Conservation (phyloP, 805 yeast species). For the Starmera pachycereana region DNA sequence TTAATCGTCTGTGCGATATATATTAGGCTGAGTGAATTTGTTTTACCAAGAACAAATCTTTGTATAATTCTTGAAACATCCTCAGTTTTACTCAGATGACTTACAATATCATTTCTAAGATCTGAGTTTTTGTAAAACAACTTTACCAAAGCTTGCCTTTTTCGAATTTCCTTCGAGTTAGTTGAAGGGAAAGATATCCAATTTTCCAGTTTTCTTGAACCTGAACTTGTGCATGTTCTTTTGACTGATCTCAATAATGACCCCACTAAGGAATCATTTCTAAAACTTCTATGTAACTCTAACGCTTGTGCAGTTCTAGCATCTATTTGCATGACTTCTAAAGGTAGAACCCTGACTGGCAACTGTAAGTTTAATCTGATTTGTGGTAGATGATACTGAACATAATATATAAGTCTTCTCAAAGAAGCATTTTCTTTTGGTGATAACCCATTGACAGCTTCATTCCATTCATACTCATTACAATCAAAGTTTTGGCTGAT, state of each 20-base stretch:
- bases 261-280: slow-evolving; percentile 51
- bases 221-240: slow-evolving; percentile 72
- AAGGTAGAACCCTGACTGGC: slow-evolving; percentile 50
- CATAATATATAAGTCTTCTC: slow-evolving; percentile 53
- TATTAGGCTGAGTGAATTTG: slow-evolving; percentile 34
- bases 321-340: slow-evolving; percentile 64
- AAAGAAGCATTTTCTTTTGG: slow-evolving; percentile 50
- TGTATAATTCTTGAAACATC: slow-evolving; percentile 56
- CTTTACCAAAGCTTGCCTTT: slow-evolving; percentile 44
- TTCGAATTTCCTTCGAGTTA: slow-evolving; percentile 40
- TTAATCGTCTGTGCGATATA: slow-evolving; percentile 32
- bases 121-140: slow-evolving; percentile 25
- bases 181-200: slow-evolving; percentile 81
- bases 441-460: slow-evolving; percentile 23
- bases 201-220: slow-evolving; percentile 64
- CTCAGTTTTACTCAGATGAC: slow-evolving; percentile 32
- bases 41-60: slow-evolving; percentile 39
- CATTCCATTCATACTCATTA: slow-evolving; percentile 10
- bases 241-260: slow-evolving; percentile 61
- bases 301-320: slow-evolving; percentile 67
- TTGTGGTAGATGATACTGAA: slow-evolving; percentile 65
- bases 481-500: slow-evolving; percentile 32
- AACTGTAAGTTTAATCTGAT: slow-evolving; percentile 49
- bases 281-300: slow-evolving; percentile 53
- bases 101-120: slow-evolving; percentile 23